These are phyloP conservation scores for Cornus kousa DNA, from an alignment of 148 eudicot genomes.

Conservation along the genomic window DNA sequence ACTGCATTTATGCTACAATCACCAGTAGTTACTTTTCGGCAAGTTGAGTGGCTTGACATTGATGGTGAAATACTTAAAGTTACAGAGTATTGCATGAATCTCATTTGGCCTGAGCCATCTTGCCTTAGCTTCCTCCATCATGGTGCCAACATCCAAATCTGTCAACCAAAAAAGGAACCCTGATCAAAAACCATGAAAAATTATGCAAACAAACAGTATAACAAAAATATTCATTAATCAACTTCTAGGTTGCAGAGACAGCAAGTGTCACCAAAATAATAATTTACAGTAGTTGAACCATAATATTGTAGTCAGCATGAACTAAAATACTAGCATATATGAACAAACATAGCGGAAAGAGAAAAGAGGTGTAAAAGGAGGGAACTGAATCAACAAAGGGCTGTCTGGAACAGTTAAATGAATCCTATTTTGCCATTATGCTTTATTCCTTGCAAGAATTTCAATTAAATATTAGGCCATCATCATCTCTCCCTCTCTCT, in stretches of 20 bases:
- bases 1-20: slow-evolving; percentile 9
- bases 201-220: no score
- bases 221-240: neutral
- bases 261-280: neutral
- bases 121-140: slow-evolving; percentile 70
- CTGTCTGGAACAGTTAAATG: neutral
- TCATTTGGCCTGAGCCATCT: slow-evolving; percentile 98
- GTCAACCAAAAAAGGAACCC: slow-evolving; percentile 21
- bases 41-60: slow-evolving; percentile 79
- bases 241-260: neutral
- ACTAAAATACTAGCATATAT: neutral
- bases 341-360: neutral
- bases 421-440: slow-evolving; percentile 1
- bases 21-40: slow-evolving; percentile 56
- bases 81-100: slow-evolving; percentile 87
- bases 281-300: neutral
- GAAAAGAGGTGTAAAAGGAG: neutral
- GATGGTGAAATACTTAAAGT: slow-evolving; percentile 59
- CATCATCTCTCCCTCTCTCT: no score
- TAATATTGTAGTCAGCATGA: neutral
- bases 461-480: no score
- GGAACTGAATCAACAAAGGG: neutral
- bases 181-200: slow-evolving; percentile 6
- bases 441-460: neutral
- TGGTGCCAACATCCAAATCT: slow-evolving; percentile 79